phyloP scores from a whole-genome alignment of 352 stramenopile species.

The Pythium brassicae region DNA sequence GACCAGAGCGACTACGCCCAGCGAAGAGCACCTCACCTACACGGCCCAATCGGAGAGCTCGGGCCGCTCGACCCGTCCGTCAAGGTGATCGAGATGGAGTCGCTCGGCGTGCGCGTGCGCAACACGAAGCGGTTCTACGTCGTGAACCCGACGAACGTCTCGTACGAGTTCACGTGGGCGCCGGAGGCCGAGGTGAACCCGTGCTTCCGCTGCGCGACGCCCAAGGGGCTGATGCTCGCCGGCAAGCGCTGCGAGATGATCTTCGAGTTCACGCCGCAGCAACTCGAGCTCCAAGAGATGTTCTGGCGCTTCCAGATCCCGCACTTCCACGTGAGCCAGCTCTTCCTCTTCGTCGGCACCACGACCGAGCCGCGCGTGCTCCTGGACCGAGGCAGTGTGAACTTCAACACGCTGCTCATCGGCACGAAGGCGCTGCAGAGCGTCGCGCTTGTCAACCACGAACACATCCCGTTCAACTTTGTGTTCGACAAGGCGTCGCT shows the following conservation, averaged over 20 bases:
- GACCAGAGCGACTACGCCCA: slow-evolving; percentile 86
- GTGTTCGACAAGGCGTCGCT: slow-evolving; percentile 90
- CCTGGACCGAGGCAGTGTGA: slow-evolving; percentile 85
- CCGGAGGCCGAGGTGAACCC: slow-evolving; percentile 64
- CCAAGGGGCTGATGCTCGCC: slow-evolving; percentile 88
- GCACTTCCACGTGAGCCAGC: slow-evolving; percentile 84
- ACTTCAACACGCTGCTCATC: slow-evolving; percentile 92
- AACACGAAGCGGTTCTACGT: slow-evolving; percentile 93
- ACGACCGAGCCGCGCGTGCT: slow-evolving; percentile 89
- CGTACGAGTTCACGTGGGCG: slow-evolving; percentile 93
- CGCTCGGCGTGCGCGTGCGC: slow-evolving; percentile 83
- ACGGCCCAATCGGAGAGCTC: slow-evolving; percentile 79
- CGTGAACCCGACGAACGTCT: slow-evolving; percentile 91
- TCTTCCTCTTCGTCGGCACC: slow-evolving; percentile 91
- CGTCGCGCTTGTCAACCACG: slow-evolving; percentile 88
- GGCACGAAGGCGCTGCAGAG: slow-evolving; percentile 83
- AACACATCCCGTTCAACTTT: slow-evolving; percentile 93
- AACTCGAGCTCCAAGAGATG: slow-evolving; percentile 86
- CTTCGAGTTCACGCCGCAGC: slow-evolving; percentile 94
- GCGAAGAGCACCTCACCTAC: slow-evolving; percentile 53
- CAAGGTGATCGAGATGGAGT: slow-evolving; percentile 91
- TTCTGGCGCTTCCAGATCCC: slow-evolving; percentile 91
- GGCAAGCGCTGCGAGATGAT: slow-evolving; percentile 94
- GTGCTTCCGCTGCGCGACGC: slow-evolving; percentile 88
- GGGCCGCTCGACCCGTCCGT: slow-evolving; percentile 83